phyloP scores from a whole-genome alignment of 352 stramenopile species.

The Phytophthora pinifolia region DNA sequence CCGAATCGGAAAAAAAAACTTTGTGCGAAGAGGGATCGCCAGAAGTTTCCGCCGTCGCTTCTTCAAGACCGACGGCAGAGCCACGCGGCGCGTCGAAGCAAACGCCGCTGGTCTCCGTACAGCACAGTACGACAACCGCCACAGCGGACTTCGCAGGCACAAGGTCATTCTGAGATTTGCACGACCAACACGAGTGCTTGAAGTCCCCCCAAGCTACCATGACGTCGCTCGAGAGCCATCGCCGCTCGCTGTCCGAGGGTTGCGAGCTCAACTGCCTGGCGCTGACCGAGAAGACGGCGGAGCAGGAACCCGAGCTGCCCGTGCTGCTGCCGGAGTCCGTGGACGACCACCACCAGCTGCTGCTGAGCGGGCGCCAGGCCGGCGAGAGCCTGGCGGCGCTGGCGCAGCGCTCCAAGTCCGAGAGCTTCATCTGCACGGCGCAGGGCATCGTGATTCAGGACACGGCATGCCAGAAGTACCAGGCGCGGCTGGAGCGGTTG shows the following conservation, averaged over 20 bases:
- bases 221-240: conserved; percentile 13
- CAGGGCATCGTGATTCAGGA: conserved; percentile 34
- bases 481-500: conserved; percentile 21
- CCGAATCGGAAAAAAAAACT: too few species aligned
- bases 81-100: too few species aligned
- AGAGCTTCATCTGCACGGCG: conserved; percentile 36
- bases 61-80: too few species aligned
- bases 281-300: conserved; percentile 1
- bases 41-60: too few species aligned
- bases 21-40: too few species aligned
- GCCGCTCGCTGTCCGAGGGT: conserved; percentile 22
- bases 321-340: background rate
- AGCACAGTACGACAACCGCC: too few species aligned
- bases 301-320: background rate
- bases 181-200: too few species aligned
- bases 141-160: too few species aligned
- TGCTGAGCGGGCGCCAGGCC: conserved; percentile 1
- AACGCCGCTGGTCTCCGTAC: too few species aligned
- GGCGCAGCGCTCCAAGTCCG: conserved; percentile 30
- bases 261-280: background rate
- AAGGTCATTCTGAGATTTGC: too few species aligned
- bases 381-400: conserved; percentile 9
- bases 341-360: conserved; percentile 14
- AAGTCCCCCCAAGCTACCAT: too few species aligned
- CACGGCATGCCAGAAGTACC: conserved; percentile 20